Percentiles rank a stretch among this genome's conserved stretches.
These are phyloP conservation scores for Pleurotus djamor DNA, from an alignment of 768 basidiomycete genomes.

Conservation along the genomic window DNA sequence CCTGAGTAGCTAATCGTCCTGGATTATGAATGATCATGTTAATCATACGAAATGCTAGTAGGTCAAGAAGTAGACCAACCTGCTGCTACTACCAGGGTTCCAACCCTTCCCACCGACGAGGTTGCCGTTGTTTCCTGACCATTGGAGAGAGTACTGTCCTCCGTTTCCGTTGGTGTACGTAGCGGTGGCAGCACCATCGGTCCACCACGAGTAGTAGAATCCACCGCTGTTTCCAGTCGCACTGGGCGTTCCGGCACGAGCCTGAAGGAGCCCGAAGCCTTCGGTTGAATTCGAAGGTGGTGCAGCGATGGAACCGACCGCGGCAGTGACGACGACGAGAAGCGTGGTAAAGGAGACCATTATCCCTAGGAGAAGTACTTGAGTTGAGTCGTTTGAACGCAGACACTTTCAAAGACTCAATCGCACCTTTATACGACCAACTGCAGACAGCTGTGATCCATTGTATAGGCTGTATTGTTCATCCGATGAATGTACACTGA, in stretches of 20 bases:
- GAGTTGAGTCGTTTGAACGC: not conserved
- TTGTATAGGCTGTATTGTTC: too few species aligned
- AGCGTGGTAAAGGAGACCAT: conserved; percentile 12
- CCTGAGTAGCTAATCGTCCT: conserved; percentile 36
- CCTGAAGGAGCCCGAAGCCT: conserved; percentile 6
- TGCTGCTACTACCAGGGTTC: conserved; percentile 1
- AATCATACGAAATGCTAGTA: not conserved
- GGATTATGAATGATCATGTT: not conserved
- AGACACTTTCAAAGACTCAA: too few species aligned
- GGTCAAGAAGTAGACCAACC: not conserved
- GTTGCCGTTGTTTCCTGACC: conserved; percentile 28
- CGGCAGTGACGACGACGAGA: conserved; percentile 13
- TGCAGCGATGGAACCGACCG: conserved; percentile 15
- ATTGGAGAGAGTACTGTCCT: conserved; percentile 28
- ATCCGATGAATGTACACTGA: too few species aligned
- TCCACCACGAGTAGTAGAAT: conserved; percentile 37
- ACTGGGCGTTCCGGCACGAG: conserved; percentile 19
- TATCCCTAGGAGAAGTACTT: not conserved
- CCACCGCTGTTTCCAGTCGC: conserved; percentile 26
- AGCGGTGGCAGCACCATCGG: conserved; percentile 24
- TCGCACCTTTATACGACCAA: too few species aligned
- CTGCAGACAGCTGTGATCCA: too few species aligned
- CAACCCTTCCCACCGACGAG: conserved; percentile 32
- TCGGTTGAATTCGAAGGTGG: conserved; percentile 17
- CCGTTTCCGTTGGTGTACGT: conserved; percentile 26